A percentile compares a stretch with the other conserved stretches of the same genome.
phyloP scores from a whole-genome alignment of 1,284 basidiomycete species.

The Exsudoporus floridanus region DNA sequence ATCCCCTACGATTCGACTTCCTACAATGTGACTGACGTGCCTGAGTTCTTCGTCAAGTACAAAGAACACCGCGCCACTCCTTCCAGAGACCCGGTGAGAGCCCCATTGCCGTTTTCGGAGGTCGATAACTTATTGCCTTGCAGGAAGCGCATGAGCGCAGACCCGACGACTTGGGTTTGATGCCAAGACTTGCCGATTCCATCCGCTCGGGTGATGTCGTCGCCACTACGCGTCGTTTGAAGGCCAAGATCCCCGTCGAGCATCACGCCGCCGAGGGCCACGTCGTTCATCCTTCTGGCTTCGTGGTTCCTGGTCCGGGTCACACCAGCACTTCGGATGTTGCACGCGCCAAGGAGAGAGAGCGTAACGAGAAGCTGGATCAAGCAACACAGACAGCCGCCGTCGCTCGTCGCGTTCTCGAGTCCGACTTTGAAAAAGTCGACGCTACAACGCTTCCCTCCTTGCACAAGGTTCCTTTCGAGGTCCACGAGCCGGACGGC shows the following conservation, averaged over 20 bases:
- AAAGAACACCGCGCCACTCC: slow-evolving; percentile 18
- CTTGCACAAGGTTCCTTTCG: slow-evolving; percentile 37
- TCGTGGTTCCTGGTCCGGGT: slow-evolving; percentile 33
- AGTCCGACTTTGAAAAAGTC: slow-evolving; percentile 31
- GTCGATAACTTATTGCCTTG: not conserved
- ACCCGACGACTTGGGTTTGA: slow-evolving; percentile 20
- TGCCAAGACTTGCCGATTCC: slow-evolving; percentile 27
- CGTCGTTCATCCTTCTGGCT: slow-evolving; percentile 34
- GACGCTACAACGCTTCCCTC: slow-evolving; percentile 27
- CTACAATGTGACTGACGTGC: slow-evolving; percentile 28
- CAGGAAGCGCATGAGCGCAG: slow-evolving; percentile 1
- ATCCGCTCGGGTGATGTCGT: slow-evolving; percentile 28
- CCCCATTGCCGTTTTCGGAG: no score
- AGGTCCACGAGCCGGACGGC: slow-evolving; percentile 35
- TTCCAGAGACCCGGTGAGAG: slow-evolving; percentile 13
- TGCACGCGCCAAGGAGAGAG: slow-evolving; percentile 29
- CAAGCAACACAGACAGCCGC: slow-evolving; percentile 31
- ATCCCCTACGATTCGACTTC: slow-evolving; percentile 25
- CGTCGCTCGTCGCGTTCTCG: slow-evolving; percentile 34
- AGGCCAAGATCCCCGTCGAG: slow-evolving; percentile 31
- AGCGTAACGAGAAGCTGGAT: slow-evolving; percentile 22
- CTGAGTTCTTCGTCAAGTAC: slow-evolving; percentile 33
- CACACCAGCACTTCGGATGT: slow-evolving; percentile 22
- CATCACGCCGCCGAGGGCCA: slow-evolving; percentile 23
- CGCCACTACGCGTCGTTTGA: slow-evolving; percentile 29